Base-by-base conservation (phyloP, 306 rosid genomes). In the Heteromeles arbutifolia region DNA sequence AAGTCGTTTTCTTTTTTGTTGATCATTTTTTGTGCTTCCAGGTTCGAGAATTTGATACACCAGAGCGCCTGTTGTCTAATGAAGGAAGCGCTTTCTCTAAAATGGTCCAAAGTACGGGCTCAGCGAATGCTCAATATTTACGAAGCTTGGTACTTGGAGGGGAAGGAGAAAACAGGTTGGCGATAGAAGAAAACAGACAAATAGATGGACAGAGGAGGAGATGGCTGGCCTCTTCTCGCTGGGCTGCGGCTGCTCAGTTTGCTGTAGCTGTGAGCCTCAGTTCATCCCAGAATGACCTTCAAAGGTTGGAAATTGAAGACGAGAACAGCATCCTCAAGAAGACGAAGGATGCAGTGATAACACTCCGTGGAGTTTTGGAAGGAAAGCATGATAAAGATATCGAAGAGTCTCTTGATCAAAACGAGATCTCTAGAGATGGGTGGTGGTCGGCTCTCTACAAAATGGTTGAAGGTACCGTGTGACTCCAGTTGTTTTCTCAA, bases 81-180 rank as follows among this genome's bases (percentile, higher is more conserved):
- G 97, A 91, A 78, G 85, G 82, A 65, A 88, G 90, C 28, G 84
- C 96, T 57, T 93, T 93, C 86, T 88, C 90, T 57, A 91, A 84
- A 85, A 93, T 93, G 97, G 93, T 93, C 69, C 97, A 88, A 54
- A 91, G 98, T 45, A 93, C 98, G 18, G 98, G 98, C 67, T 75
- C 86, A 56, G 92, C 86, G 72, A 93, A 93, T 83, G 97, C 97
- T 67, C 81, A 91, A 75, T 91, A 91, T 82, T 81, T 93, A 59
- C 78, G 90, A 26, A 75, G 87, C 88, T 79, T 93, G 65, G 96
- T 82, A 64, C 87, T 86, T 6, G 86, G 75, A 79, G 87, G 71
- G 74, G 88, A 77, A 80, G 74, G 70, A 11, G 84, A 68, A 66
- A 86, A 87, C 41, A 83, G 73, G 79, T 72, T 77, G 64, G 67